phyloP scores from a whole-genome alignment of 73 alveolate genomes.

The Vitrella brassicaformis region DNA sequence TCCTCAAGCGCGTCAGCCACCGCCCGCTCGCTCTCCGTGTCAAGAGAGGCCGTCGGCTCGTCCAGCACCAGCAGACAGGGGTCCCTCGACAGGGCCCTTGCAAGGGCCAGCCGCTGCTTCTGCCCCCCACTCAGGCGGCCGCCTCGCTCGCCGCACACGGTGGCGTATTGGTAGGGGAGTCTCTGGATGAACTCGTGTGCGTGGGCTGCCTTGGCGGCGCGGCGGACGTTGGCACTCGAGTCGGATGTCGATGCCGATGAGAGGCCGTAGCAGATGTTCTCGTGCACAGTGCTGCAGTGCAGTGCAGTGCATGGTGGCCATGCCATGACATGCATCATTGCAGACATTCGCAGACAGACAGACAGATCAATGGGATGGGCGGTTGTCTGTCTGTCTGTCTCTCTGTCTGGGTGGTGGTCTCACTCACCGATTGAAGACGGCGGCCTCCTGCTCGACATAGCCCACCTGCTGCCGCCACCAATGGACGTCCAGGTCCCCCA shows the following conservation, averaged over 20 bases:
- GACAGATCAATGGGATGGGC: too few relatives aligned
- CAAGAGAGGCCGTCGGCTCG: neutral
- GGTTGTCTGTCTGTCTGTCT: too few relatives aligned
- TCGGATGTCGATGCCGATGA: neutral
- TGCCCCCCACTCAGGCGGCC: neutral
- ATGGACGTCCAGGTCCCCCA: neutral
- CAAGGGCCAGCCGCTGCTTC: neutral
- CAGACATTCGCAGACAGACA: too few relatives aligned
- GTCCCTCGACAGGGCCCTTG: neutral
- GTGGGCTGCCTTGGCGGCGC: neutral
- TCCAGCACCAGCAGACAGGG: neutral
- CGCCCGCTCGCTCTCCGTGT: neutral
- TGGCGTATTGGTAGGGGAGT: neutral
- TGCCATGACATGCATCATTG: too few relatives aligned
- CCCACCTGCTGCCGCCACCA: neutral
- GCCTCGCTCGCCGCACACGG: neutral
- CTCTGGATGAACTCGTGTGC: neutral
- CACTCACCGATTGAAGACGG: neutral
- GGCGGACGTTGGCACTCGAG: too few relatives aligned
- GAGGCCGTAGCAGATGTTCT: neutral
- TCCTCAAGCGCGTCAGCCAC: neutral
- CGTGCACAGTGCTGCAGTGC: neutral
- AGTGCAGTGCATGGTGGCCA: too few relatives aligned
- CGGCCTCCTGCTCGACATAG: neutral
- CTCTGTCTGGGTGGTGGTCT: too few relatives aligned